Evolutionary conservation across 2,329 filamentous ascomycete genomes (phyloP).

Genomic region (Tolypocladium paradoxum): DNA sequence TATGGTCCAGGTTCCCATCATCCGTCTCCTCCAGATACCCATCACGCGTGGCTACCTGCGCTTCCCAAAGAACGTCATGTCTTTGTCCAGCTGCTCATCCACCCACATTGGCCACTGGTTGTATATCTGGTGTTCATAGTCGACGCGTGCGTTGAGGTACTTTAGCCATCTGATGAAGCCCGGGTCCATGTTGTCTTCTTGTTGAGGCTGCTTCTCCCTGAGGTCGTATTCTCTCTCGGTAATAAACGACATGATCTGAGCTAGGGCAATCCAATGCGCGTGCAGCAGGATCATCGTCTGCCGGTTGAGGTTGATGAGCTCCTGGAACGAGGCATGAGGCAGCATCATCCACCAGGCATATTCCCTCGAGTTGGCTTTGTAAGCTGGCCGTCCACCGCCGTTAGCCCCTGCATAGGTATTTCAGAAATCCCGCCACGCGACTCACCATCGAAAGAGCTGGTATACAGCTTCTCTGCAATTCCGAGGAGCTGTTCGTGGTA

Average conservation of each 20-base stretch:
- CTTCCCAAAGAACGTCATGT: conserved; percentile 35
- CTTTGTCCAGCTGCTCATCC: conserved; percentile 34
- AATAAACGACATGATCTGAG: conserved; percentile 42
- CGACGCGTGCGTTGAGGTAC: conserved; percentile 36
- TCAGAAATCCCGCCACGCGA: neutral
- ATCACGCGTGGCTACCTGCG: neutral
- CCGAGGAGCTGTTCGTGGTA: conserved; percentile 34
- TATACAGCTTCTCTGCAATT: conserved; percentile 40
- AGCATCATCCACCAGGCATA: conserved; percentile 50
- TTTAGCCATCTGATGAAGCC: conserved; percentile 40
- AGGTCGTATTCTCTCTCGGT: conserved; percentile 28
- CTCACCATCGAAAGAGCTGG: conserved; percentile 42
- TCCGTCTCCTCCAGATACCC: neutral
- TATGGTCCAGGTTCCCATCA: too few relatives aligned
- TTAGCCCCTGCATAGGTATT: neutral
- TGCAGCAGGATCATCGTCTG: conserved; percentile 37
- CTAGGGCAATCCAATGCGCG: conserved; percentile 43
- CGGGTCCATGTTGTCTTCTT: conserved; percentile 21
- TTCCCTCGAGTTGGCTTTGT: conserved; percentile 36
- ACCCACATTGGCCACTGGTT: conserved; percentile 47
- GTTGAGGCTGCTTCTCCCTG: conserved; percentile 16
- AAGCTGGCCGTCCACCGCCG: conserved; percentile 24
- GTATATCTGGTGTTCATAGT: conserved; percentile 30
- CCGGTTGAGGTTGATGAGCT: conserved; percentile 34
- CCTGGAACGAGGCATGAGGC: conserved; percentile 39